These are phyloP conservation scores for Suillus spraguei DNA, from an alignment of 768 basidiomycete genomes.

Conservation along the genomic window DNA sequence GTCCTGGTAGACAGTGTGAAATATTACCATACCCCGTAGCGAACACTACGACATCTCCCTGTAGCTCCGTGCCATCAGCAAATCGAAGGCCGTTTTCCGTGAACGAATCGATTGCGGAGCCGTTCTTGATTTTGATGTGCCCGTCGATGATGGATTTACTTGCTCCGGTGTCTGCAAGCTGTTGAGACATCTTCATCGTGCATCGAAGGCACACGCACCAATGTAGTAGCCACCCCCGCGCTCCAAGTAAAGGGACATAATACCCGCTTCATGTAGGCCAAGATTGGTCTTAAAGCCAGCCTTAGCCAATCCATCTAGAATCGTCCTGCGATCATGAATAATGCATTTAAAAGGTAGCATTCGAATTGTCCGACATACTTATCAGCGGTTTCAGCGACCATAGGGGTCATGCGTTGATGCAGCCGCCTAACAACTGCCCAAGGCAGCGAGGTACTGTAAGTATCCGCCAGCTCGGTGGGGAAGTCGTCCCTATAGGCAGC, in stretches of 20 bases:
- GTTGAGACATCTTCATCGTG: background rate
- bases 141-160: constrained; percentile 47
- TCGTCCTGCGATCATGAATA: constrained; percentile 26
- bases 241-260: constrained; percentile 27
- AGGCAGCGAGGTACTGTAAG: constrained; percentile 20
- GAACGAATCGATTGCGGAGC: constrained; percentile 33
- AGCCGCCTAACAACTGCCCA: constrained; percentile 18
- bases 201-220: constrained; percentile 23
- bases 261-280: constrained; percentile 37
- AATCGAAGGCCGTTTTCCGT: constrained; percentile 33
- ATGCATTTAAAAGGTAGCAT: background rate
- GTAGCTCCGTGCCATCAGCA: constrained; percentile 31
- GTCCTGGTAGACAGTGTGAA: too few species aligned
- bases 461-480: constrained; percentile 27
- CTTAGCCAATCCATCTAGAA: constrained; percentile 38
- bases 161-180: constrained; percentile 37
- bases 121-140: constrained; percentile 54
- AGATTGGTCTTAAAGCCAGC: constrained; percentile 41
- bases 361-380: constrained; percentile 22
- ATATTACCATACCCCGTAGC: constrained; percentile 28
- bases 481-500: constrained; percentile 22
- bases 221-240: constrained; percentile 46
- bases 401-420: constrained; percentile 23
- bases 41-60: constrained; percentile 35
- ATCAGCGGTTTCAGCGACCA: constrained; percentile 25